Evolutionary conservation across 306 rosid species (phyloP).

Genomic region (Arachis stenosperma): DNA sequence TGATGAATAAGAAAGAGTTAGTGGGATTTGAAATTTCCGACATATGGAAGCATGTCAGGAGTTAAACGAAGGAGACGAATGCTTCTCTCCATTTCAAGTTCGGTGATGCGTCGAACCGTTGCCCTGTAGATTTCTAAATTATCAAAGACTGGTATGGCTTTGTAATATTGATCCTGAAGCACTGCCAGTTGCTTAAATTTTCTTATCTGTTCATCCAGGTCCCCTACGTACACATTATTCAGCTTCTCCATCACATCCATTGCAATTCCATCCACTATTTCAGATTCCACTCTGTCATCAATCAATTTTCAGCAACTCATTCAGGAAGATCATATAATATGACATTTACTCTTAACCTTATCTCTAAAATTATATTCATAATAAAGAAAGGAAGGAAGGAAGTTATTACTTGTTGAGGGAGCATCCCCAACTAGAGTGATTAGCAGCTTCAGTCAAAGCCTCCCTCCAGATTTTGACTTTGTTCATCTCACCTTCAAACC

Average conservation of each 20-base stretch:
- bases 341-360: no score
- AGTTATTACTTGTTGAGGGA: neutral
- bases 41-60: neutral
- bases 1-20: no score
- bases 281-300: neutral
- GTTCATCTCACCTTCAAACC: neutral
- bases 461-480: constrained; percentile 23
- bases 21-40: neutral
- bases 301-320: no score
- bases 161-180: neutral
- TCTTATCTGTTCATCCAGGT: neutral
- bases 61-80: neutral
- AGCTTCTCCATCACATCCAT: neutral
- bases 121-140: neutral
- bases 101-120: neutral
- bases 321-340: no score
- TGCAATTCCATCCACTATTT: neutral
- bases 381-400: no score
- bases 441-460: constrained; percentile 22
- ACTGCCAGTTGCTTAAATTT: neutral
- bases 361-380: no score
- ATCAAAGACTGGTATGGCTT: neutral
- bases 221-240: neutral
- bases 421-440: constrained; percentile 28
- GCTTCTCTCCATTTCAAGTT: neutral